These are phyloP conservation scores for Ganoderma lingzhi DNA, from an alignment of 1,284 basidiomycete genomes.

Conservation along the genomic window DNA sequence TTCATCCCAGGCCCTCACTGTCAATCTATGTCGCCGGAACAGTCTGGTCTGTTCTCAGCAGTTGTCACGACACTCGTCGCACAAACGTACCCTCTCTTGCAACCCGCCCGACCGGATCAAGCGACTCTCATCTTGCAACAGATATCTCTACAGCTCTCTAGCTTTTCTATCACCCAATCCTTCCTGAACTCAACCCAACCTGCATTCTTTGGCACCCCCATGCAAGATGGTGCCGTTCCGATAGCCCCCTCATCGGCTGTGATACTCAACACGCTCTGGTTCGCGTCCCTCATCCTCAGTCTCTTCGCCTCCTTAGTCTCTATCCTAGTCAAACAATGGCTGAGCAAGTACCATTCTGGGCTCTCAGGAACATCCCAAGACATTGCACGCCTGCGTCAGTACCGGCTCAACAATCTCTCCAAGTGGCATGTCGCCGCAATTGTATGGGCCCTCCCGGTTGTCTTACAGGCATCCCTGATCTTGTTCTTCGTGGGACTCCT, in stretches of 20 bases:
- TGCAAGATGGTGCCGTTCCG: neutral
- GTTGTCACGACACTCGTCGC: conserved; percentile 21
- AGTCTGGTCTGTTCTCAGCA: conserved; percentile 26
- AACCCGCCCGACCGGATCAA: conserved; percentile 9
- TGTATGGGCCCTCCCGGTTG: conserved; percentile 23
- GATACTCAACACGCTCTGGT: conserved; percentile 29
- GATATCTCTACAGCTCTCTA: conserved; percentile 14
- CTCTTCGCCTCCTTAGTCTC: conserved; percentile 22
- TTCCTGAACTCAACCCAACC: conserved; percentile 24
- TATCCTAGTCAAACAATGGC: conserved; percentile 33
- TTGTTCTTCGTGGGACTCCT: conserved; percentile 30
- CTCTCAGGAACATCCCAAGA: conserved; percentile 14
- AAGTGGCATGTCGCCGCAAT: conserved; percentile 25
- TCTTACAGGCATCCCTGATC: conserved; percentile 23
- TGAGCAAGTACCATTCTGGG: conserved; percentile 18
- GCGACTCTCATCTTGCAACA: conserved; percentile 9
- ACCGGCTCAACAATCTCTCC: conserved; percentile 19
- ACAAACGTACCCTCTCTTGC: conserved; percentile 20
- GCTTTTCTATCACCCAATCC: conserved; percentile 13
- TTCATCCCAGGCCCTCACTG: too few species aligned
- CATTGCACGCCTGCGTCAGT: conserved; percentile 23
- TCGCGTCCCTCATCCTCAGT: conserved; percentile 25
- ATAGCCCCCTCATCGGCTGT: conserved; percentile 1
- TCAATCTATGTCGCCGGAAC: neutral
- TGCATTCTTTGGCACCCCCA: neutral